A percentile compares a stretch with the other conserved stretches of the same genome.
Evolutionary conservation across 2,329 filamentous ascomycete genomes (phyloP).

Genomic region (Exophiala oligosperma): DNA sequence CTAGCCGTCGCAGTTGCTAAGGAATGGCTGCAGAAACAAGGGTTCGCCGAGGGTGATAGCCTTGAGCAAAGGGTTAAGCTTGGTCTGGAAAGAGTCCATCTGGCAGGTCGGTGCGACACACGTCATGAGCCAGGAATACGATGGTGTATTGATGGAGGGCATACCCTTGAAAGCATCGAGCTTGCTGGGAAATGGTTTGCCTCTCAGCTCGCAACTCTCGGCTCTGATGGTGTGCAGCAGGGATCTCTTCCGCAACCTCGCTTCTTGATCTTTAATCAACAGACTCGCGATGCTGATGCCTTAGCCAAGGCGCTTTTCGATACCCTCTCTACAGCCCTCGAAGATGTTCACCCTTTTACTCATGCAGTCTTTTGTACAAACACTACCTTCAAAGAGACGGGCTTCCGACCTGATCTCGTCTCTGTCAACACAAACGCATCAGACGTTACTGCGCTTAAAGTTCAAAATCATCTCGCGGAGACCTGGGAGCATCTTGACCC

Average conservation of each 20-base stretch:
- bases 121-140: constrained; percentile 57
- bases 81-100: constrained; percentile 66
- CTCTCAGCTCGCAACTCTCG: constrained; percentile 41
- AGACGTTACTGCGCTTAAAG: constrained; percentile 59
- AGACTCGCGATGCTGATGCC: constrained; percentile 72
- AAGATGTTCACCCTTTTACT: constrained; percentile 57
- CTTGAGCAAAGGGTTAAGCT: constrained; percentile 50
- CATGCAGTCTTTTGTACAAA: constrained; percentile 83
- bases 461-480: constrained; percentile 67
- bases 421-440: constrained; percentile 61
- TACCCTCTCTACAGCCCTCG: constrained; percentile 49
- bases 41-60: constrained; percentile 28
- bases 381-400: constrained; percentile 60
- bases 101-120: constrained; percentile 77
- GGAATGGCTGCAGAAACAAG: constrained; percentile 41
- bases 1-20: constrained; percentile 55
- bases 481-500: constrained; percentile 61
- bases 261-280: constrained; percentile 87
- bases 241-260: constrained; percentile 39
- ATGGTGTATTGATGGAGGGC: constrained; percentile 86
- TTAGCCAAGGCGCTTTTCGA: constrained; percentile 65
- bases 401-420: constrained; percentile 64
- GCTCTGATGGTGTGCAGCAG: constrained; percentile 28
- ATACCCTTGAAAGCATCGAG: constrained; percentile 80
- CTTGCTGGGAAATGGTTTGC: constrained; percentile 78